Base-by-base conservation (phyloP, 2,329 filamentous ascomycete species). In the Penicillium sp. region DNA sequence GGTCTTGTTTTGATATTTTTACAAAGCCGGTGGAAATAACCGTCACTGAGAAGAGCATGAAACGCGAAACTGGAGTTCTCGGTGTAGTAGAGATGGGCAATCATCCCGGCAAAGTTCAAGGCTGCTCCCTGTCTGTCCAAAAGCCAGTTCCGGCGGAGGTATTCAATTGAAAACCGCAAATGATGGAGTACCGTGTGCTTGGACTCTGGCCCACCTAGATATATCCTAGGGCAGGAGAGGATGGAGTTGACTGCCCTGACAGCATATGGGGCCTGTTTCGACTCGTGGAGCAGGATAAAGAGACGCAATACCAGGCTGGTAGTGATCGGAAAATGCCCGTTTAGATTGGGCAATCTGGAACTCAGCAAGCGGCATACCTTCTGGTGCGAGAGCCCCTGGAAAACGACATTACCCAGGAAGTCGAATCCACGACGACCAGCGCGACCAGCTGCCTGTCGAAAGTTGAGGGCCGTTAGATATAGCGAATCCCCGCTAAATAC, bases 371-470 rank as follows among this genome's bases (percentile, higher is more conserved):
- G 83, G 59, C 82, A 81, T 1, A 85, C 82, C 62, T 89, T 86
- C 45, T 81, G 75, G 7, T 74, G 68, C 0, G 81, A 74, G 16
- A 93, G 79, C 1, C 82, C 82, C 60, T 88, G 85, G 70, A 93
- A 93, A 1, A 93, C 86, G 1, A 93, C 86, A 64, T 93, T 93
- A 56, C 89, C 89, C 1, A 93, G 80, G 21, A 91, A 74, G 66
- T 93, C 89, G 60, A 93, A 93, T 1, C 89, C 89, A 74, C 89
- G 83, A 70, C 89, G 85, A 62, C 89, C 89, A 30, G 89, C 87
- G 78, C 89, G 85, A 71, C 90, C 89, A 56, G 88, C 84, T 7
- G 83, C 87, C 68, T 93, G 89, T 8, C 87, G 83, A 69, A 88
- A 93, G 67, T 90, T 90, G 52, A 92, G 81, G 0, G 88, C 83